Percentiles rank a stretch among this genome's conserved stretches.
phyloP scores from a whole-genome alignment of 495 filamentous ascomycete genomes.

The Talaromyces stipitatus region DNA sequence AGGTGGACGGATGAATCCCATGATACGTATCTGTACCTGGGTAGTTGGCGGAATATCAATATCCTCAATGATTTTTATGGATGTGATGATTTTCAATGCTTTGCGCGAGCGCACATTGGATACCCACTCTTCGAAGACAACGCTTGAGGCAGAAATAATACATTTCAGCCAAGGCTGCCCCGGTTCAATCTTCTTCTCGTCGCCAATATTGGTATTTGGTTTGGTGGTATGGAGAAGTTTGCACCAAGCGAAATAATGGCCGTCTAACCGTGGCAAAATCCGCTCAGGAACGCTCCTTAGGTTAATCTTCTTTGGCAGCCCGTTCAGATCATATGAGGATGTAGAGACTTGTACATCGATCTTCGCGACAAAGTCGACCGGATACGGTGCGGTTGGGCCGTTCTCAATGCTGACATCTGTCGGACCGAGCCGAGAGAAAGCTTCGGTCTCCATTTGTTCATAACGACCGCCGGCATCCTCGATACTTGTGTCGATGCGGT shows the following conservation, averaged over 20 bases:
- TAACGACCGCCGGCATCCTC: slow-evolving; percentile 14
- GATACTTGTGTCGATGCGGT: slow-evolving; percentile 23
- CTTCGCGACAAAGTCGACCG: slow-evolving; percentile 42
- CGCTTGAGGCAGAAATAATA: slow-evolving; percentile 36
- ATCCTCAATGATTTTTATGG: slow-evolving; percentile 41
- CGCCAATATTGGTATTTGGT: not conserved
- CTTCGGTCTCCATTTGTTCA: slow-evolving; percentile 8
- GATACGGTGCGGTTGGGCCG: slow-evolving; percentile 51
- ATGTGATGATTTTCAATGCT: slow-evolving; percentile 25
- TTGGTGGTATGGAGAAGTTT: slow-evolving; percentile 17
- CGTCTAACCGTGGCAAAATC: slow-evolving; percentile 41
- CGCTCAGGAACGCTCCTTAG: slow-evolving; percentile 36
- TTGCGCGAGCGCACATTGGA: slow-evolving; percentile 29
- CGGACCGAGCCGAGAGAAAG: slow-evolving; percentile 12
- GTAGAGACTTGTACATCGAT: slow-evolving; percentile 18
- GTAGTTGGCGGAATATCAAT: slow-evolving; percentile 22
- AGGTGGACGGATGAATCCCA: slow-evolving; percentile 43
- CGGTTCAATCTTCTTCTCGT: slow-evolving; percentile 11
- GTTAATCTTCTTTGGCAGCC: slow-evolving; percentile 3
- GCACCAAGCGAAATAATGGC: slow-evolving; percentile 59
- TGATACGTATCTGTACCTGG: slow-evolving; percentile 42
- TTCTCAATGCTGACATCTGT: slow-evolving; percentile 26
- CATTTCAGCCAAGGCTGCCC: slow-evolving; percentile 40
- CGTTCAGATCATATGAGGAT: slow-evolving; percentile 24
- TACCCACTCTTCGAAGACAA: slow-evolving; percentile 32